Evolutionary conservation across 495 filamentous ascomycete species (phyloP).

Genomic region (Trichoderma virens): DNA sequence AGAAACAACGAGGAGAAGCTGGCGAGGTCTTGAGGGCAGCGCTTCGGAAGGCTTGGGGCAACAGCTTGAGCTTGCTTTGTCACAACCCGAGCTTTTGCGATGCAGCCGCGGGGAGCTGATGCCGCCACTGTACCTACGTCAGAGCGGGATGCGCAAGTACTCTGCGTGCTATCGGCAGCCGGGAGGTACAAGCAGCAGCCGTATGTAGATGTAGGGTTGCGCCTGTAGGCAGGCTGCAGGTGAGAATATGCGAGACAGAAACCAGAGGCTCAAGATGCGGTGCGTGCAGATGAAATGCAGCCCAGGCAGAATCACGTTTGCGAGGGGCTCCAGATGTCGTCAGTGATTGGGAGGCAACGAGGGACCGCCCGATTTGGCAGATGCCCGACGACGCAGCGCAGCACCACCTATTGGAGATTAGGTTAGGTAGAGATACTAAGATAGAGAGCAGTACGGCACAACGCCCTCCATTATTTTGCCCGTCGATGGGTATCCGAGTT

Average conservation of each 20-base stretch:
- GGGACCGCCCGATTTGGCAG: neutral
- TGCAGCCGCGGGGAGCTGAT: neutral
- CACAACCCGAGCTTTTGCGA: neutral
- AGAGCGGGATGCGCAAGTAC: neutral
- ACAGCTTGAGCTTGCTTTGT: neutral
- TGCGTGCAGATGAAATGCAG: neutral
- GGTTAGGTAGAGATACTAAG: no score
- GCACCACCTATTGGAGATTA: no score
- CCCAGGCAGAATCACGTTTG: neutral
- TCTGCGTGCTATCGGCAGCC: neutral
- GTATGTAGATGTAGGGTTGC: neutral
- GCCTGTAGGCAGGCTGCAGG: slow-evolving; percentile 4
- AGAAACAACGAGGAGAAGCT: neutral
- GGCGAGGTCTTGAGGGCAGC: neutral
- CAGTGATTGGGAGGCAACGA: neutral
- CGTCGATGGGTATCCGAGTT: no score
- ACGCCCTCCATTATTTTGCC: no score
- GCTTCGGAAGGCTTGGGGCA: neutral
- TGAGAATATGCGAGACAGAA: neutral
- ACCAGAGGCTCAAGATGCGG: neutral
- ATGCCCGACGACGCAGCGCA: neutral
- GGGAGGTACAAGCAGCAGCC: no score
- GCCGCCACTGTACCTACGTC: neutral
- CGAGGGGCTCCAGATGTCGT: neutral
- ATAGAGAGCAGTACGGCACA: no score